These are phyloP conservation scores for Debaryomyces subglobosus DNA, from an alignment of 1,139 yeast genomes.

Conservation along the genomic window DNA sequence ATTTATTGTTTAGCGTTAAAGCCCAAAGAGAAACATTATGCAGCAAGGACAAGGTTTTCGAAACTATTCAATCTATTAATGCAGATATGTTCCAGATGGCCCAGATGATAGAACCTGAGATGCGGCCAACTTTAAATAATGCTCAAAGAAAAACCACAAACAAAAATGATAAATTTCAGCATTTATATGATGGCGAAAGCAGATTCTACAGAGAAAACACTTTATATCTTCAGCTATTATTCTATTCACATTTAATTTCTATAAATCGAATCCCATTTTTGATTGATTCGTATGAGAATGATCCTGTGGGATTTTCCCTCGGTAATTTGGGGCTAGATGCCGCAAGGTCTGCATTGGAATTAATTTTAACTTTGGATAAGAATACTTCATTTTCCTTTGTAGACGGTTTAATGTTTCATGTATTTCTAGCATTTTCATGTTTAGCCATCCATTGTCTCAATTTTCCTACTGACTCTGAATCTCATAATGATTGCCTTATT, in stretches of 20 bases:
- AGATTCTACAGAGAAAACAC: conserved; percentile 24
- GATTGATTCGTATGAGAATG: conserved; percentile 19
- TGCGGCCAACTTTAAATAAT: conserved; percentile 29
- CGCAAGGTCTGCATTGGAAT: conserved; percentile 38
- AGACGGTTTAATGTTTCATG: conserved; percentile 38
- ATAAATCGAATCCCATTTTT: conserved; percentile 39
- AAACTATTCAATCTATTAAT: conserved; percentile 24
- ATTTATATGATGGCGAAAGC: conserved; percentile 14
- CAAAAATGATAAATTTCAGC: not conserved
- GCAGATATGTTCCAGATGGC: conserved; percentile 23
- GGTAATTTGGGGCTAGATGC: conserved; percentile 33
- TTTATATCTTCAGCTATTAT: conserved; percentile 19
- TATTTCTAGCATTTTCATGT: conserved; percentile 37
- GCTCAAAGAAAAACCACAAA: conserved; percentile 13
- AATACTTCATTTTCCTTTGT: conserved; percentile 24
- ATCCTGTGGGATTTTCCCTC: conserved; percentile 20
- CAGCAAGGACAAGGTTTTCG: conserved; percentile 14
- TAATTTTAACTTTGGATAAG: conserved; percentile 25
- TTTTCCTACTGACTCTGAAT: conserved; percentile 31
- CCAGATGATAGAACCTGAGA: conserved; percentile 16
- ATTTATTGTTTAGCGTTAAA: conserved; percentile 31
- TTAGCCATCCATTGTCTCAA: conserved; percentile 36
- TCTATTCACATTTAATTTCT: conserved; percentile 39
- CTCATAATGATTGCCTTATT: conserved; percentile 31
- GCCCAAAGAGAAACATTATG: conserved; percentile 22